Evolutionary conservation across 2,329 filamentous ascomycete species (phyloP), one percentile per base, ranked within the genome.

Genomic region (Fusarium agapanthi): DNA sequence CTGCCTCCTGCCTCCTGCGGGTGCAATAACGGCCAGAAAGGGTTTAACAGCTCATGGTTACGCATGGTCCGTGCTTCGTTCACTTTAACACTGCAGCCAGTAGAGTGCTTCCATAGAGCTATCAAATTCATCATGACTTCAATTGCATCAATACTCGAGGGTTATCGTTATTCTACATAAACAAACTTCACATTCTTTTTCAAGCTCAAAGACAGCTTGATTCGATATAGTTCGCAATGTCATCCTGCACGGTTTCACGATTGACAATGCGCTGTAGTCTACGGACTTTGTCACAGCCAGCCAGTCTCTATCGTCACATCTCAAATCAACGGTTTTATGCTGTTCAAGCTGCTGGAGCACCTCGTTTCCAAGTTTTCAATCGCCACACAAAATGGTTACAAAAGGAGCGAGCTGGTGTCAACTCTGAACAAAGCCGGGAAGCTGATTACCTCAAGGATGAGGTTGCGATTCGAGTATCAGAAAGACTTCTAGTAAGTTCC

Each of bases 401-500:
- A 81, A 97, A 94, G 81, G 95, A 98, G 81, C 90, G 95, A 69
- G 93, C 95, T 2, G 95, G 93, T 2, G 80, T 86, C 50, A 86
- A 95, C 79, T 84, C 88, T 15, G 89, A 93, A 72, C 83, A 88
- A 71, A 95, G 95, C 79, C 89, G 95, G 22, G 89, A 93, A 77
- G 92, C 94, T 30, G 96, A 98, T 83, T 98, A 98, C 79, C 85
- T 99, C 62, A 95, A 95, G 80, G 95, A 98, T 79, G 95, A 98
- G 81, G 92, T 98, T 9, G 96, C 96, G 56, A 86, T 87, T 50
- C 89, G 96, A 55, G 85, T 99, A 32, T 94, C 93, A 77, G 95
- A 98, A 77, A 89, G 96, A 51, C 86, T 99, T 55, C 86, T 98
- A 75, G 93, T 95, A 84, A 43, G 81, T 47, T 56, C 37, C 32